Conservation (phyloP, 352 stramenopile species). For the Phytopythium litorale region DNA sequence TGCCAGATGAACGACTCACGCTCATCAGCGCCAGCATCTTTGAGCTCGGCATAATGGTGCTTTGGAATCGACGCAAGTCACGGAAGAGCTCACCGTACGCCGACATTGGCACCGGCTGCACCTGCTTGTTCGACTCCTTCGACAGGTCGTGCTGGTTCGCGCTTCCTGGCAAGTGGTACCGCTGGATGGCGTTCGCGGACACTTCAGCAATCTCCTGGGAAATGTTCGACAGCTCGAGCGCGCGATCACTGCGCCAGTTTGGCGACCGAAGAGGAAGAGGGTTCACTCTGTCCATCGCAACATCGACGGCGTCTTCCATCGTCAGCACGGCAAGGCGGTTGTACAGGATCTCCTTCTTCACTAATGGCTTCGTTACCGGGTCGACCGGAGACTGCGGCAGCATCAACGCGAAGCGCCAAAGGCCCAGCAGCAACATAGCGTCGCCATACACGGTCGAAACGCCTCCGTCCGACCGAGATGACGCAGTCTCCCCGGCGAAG, state of each 20-base stretch:
- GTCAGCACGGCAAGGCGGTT: slow-evolving; percentile 76
- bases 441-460: slow-evolving; percentile 38
- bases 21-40: slow-evolving; percentile 55
- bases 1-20: slow-evolving; percentile 25
- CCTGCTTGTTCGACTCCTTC: slow-evolving; percentile 5
- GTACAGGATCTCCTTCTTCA: slow-evolving; percentile 93
- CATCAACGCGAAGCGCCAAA: slow-evolving; percentile 92
- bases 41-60: slow-evolving; percentile 60
- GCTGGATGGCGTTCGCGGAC: slow-evolving; percentile 44
- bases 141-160: not conserved
- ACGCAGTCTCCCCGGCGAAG: slow-evolving; percentile 23
- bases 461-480: not conserved
- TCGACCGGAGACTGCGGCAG: slow-evolving; percentile 95
- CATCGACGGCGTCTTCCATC: slow-evolving; percentile 52
- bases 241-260: slow-evolving; percentile 6
- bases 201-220: slow-evolving; percentile 9
- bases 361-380: slow-evolving; percentile 90
- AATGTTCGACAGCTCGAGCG: not conserved
- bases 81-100: slow-evolving; percentile 77
- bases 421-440: slow-evolving; percentile 88
- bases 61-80: slow-evolving; percentile 65
- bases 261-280: slow-evolving; percentile 31
- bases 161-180: slow-evolving; percentile 22
- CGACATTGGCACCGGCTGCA: slow-evolving; percentile 31
- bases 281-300: slow-evolving; percentile 52